A percentile compares a stretch with the other conserved stretches of the same genome.
Conservation (phyloP, 2,329 filamentous ascomycete genomes). For the Stemphylium lycopersici region DNA sequence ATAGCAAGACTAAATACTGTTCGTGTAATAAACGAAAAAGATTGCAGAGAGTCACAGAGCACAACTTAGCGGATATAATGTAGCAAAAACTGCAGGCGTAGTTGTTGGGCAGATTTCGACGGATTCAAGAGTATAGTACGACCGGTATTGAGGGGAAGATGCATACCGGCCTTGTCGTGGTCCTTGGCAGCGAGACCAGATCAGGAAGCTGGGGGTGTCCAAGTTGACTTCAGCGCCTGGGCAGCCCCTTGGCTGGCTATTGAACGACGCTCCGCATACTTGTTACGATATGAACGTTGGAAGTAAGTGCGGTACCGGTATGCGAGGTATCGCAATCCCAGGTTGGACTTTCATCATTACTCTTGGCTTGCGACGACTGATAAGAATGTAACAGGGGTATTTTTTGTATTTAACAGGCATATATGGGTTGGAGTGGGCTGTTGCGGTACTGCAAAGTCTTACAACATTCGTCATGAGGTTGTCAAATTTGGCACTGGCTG, state of each 20-base stretch:
- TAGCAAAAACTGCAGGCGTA: neutral
- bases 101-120: neutral
- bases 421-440: neutral
- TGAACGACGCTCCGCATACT: constrained; percentile 9
- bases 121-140: neutral
- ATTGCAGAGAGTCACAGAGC: no score
- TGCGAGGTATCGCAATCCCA: neutral
- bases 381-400: neutral
- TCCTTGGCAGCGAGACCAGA: constrained; percentile 22
- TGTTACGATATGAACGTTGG: neutral
- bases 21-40: no score
- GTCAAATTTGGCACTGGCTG: constrained; percentile 12
- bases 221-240: constrained; percentile 7
- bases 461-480: constrained; percentile 16
- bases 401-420: neutral
- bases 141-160: constrained; percentile 16
- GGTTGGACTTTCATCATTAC: constrained; percentile 6
- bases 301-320: neutral
- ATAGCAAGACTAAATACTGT: no score
- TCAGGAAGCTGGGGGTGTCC: constrained; percentile 25
- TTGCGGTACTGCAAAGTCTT: neutral
- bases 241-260: constrained; percentile 12
- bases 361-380: constrained; percentile 1
- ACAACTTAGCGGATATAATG: neutral
- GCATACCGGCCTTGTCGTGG: constrained; percentile 20